Conservation (phyloP, 495 filamentous ascomycete species). For the Ramalina intermedia region DNA sequence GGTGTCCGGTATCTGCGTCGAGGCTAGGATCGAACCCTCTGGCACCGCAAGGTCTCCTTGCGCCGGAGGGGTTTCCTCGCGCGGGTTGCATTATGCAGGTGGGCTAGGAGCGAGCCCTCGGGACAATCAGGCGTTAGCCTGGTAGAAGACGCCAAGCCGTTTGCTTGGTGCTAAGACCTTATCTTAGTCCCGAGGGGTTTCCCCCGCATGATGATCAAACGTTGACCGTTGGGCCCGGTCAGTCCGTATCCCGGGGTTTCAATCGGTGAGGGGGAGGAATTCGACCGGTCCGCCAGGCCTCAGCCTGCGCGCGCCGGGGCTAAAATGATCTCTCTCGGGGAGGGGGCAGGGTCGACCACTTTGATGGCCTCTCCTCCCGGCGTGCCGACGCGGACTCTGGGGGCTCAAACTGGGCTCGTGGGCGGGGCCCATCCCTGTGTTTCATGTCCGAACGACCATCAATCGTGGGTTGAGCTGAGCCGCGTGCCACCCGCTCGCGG, state of each 20-base stretch:
- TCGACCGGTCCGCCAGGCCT: not conserved
- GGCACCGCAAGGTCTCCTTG: no score
- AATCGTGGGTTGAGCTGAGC: slow-evolving; percentile 10
- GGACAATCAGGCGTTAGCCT: slow-evolving; percentile 17
- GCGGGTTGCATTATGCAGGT: no score
- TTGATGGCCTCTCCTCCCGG: not conserved
- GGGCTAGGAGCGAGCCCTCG: no score
- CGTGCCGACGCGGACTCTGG: not conserved
- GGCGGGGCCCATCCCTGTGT: not conserved
- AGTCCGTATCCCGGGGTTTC: no score
- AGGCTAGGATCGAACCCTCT: no score
- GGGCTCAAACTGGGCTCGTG: not conserved
- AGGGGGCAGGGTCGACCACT: not conserved
- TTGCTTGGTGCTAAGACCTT: no score
- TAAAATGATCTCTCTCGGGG: not conserved
- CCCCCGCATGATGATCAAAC: no score
- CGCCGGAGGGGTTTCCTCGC: no score
- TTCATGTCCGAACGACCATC: slow-evolving; percentile 6
- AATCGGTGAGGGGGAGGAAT: not conserved
- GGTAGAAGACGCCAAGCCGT: slow-evolving; percentile 23
- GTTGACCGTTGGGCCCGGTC: no score
- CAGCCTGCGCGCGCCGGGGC: not conserved
- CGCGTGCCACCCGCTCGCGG: slow-evolving; percentile 4
- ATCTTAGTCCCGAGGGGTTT: no score
- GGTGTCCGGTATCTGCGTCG: no score